Evolutionary conservation across 1,139 yeast genomes (phyloP).

Genomic region (Arxiozyma telluris): DNA sequence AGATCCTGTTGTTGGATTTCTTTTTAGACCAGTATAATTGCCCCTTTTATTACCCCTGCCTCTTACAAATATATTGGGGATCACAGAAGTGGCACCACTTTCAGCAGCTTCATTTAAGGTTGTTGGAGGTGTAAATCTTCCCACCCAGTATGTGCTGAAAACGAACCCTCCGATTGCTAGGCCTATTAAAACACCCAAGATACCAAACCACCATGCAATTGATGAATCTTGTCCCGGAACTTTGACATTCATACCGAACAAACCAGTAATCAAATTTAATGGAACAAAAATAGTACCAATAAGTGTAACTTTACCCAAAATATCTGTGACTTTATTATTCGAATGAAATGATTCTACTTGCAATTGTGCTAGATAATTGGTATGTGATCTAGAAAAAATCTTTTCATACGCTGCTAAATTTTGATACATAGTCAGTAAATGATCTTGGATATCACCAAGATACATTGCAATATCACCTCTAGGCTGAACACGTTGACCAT

Average conservation of each 20-base stretch:
- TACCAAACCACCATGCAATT: constrained; percentile 59
- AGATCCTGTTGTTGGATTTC: constrained; percentile 20
- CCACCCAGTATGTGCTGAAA: constrained; percentile 36
- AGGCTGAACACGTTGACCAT: constrained; percentile 32
- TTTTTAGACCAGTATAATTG: constrained; percentile 11
- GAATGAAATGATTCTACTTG: constrained; percentile 87
- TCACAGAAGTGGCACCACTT: constrained; percentile 31
- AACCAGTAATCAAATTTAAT: constrained; percentile 79
- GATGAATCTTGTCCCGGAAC: constrained; percentile 62
- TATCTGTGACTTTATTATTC: constrained; percentile 73
- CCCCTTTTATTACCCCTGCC: constrained; percentile 9
- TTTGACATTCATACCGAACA: constrained; percentile 91
- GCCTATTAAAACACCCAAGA: constrained; percentile 44
- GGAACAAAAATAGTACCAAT: constrained; percentile 90
- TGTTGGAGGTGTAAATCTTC: constrained; percentile 29
- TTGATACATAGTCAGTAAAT: constrained; percentile 91
- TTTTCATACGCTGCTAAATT: constrained; percentile 83
- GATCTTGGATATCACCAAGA: constrained; percentile 96
- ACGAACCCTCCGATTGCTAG: constrained; percentile 32
- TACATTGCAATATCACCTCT: constrained; percentile 79
- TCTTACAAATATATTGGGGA: constrained; percentile 26
- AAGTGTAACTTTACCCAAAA: constrained; percentile 80
- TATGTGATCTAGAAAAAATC: constrained; percentile 83
- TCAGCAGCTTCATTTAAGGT: constrained; percentile 28
- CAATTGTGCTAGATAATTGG: constrained; percentile 86